A percentile compares a stretch with the other conserved stretches of the same genome.
phyloP scores from a whole-genome alignment of 148 eudicot genomes.

The Rhododendron vialii region DNA sequence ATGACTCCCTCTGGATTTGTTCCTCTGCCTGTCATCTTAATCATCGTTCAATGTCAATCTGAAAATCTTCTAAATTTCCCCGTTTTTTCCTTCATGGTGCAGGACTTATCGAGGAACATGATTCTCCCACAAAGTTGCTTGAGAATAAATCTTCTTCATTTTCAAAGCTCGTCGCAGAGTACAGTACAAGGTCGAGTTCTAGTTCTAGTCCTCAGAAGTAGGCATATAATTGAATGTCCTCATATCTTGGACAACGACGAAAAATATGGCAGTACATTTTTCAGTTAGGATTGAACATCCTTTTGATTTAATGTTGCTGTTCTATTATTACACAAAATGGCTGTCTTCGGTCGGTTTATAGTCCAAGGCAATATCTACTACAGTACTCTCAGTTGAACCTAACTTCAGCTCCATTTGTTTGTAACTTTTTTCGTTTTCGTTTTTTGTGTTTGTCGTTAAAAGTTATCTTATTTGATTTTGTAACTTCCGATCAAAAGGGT shows the following conservation, averaged over 20 bases:
- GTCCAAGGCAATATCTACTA: too few relatives aligned
- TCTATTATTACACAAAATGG: too few relatives aligned
- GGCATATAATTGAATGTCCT: background rate
- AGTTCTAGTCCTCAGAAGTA: constrained; percentile 20
- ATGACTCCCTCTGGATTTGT: too few relatives aligned
- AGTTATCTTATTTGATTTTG: too few relatives aligned
- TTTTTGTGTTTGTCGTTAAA: too few relatives aligned
- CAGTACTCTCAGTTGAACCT: too few relatives aligned
- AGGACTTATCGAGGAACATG: constrained; percentile 51
- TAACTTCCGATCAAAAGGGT: too few relatives aligned
- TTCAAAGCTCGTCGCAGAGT: constrained; percentile 73
- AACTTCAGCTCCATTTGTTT: too few relatives aligned
- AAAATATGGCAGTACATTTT: background rate
- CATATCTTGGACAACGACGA: background rate
- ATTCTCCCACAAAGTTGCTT: constrained; percentile 57
- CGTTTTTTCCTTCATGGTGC: background rate
- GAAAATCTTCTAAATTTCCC: background rate
- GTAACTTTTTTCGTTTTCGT: too few relatives aligned
- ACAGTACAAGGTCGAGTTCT: constrained; percentile 36
- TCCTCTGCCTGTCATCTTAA: background rate
- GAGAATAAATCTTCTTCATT: constrained; percentile 55
- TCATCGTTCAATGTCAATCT: background rate
- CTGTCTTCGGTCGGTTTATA: too few relatives aligned
- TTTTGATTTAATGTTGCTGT: background rate
- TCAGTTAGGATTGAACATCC: background rate